These are phyloP conservation scores for Macadamia tetraphylla DNA, from an alignment of 164 flowering plant species.

Conservation along the genomic window DNA sequence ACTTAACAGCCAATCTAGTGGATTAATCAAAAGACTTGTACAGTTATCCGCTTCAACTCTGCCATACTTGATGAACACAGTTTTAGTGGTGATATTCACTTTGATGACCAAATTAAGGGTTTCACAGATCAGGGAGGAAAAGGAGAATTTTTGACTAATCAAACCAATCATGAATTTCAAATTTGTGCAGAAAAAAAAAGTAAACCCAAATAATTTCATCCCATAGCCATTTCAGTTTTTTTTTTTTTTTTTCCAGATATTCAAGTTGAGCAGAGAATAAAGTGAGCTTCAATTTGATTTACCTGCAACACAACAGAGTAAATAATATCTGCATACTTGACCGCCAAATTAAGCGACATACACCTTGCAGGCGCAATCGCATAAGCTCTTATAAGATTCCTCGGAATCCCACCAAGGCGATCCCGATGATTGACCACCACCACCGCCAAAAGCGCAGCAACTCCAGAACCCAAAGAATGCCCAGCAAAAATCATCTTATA, in stretches of 20 bases:
- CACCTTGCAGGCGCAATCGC: slow-evolving; percentile 89
- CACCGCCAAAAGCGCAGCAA: slow-evolving; percentile 60
- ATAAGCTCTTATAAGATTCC: slow-evolving; percentile 49
- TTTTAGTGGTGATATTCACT: too few relatives aligned
- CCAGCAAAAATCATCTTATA: slow-evolving; percentile 70
- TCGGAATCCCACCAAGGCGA: slow-evolving; percentile 50
- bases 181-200: not conserved
- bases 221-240: not conserved
- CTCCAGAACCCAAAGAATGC: slow-evolving; percentile 85
- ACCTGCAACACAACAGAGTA: slow-evolving; percentile 86
- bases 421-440: slow-evolving; percentile 57
- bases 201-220: not conserved
- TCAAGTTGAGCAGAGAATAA: too few relatives aligned
- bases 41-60: too few relatives aligned
- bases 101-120: too few relatives aligned
- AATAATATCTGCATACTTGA: slow-evolving; percentile 86
- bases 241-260: too few relatives aligned
- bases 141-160: too few relatives aligned
- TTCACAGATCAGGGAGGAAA: too few relatives aligned
- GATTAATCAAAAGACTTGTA: too few relatives aligned
- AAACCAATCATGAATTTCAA: too few relatives aligned
- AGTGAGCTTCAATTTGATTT: not conserved
- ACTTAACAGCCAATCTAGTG: too few relatives aligned
- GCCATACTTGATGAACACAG: too few relatives aligned
- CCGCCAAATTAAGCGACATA: slow-evolving; percentile 91